A percentile compares a stretch with the other conserved stretches of the same genome.
Conservation (phyloP, 2,329 filamentous ascomycete genomes). For the Alternaria tenuissima region DNA sequence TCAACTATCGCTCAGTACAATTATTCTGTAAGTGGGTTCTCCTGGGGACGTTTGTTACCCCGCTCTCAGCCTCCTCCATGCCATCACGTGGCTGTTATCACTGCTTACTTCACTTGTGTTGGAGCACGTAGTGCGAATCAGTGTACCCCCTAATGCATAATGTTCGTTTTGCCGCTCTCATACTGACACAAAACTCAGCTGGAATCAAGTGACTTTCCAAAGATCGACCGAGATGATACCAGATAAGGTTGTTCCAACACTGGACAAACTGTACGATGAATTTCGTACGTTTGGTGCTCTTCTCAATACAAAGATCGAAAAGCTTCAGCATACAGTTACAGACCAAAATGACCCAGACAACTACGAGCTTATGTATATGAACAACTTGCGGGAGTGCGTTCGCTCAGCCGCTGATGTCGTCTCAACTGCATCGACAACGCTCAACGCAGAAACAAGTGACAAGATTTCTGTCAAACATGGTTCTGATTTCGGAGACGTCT, state of each 20-base stretch:
- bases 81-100: background rate
- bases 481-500: slow-evolving; percentile 35
- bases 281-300: slow-evolving; percentile 26
- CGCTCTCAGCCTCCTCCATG: background rate
- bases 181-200: slow-evolving; percentile 13
- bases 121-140: background rate
- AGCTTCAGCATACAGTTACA: slow-evolving; percentile 17
- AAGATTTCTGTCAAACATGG: slow-evolving; percentile 22
- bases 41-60: background rate
- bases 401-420: slow-evolving; percentile 34
- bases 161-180: background rate
- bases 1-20: slow-evolving; percentile 32
- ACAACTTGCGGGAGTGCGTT: slow-evolving; percentile 32
- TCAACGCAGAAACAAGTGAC: slow-evolving; percentile 24
- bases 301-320: slow-evolving; percentile 32
- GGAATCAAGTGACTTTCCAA: slow-evolving; percentile 35
- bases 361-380: slow-evolving; percentile 26
- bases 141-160: background rate
- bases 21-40: slow-evolving; percentile 31
- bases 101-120: background rate
- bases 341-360: slow-evolving; percentile 18
- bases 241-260: slow-evolving; percentile 29
- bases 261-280: slow-evolving; percentile 35
- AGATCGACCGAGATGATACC: slow-evolving; percentile 29
- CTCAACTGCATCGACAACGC: slow-evolving; percentile 33